Base-by-base conservation (phyloP, 495 filamentous ascomycete genomes). In the Xylaria telfairii region DNA sequence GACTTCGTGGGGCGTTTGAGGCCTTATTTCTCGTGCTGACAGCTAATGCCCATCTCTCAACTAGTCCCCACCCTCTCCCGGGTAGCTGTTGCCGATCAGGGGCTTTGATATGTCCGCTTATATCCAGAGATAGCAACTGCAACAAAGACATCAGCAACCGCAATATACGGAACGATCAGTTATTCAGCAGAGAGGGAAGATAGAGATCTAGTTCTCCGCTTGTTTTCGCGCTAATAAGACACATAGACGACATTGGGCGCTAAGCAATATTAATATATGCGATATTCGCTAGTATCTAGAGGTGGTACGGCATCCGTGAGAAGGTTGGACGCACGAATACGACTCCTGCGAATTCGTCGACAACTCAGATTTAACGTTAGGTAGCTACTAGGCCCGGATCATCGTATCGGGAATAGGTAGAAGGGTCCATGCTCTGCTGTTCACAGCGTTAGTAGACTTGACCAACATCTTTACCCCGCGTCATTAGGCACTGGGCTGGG, bases 41-140 rank as follows among this genome's bases (percentile, higher is more conserved):
- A n/a, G n/a, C n/a, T n/a, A 37, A 8, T 26, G 9, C 3, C 10
- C 21, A 24, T 51, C 26, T 21, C 21, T 10, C 24, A 9, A 51
- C 47, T 26, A 21, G 9, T 15, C 8, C 39, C 53, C 53, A 57
- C 30, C 53, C 53, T 57, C 44, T 44, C n/a, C 37, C 34, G 21
- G 59, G 59, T 62, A 62, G 30, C 19, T 62, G n/a, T 42, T 62
- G 28, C 59, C 59, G 39, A 44, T 44, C 59, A 62, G 53, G 53
- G 59, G 59, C 37, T 44, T 42, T 42, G 37, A 44, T 9, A 7
- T 26, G 47, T 26, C 47, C 47, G 21, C 21, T 46, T 17, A 46
- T 46, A 17, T 4, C 17, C 8, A 17, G n/a, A 21, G 12, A 10
- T 24, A 49, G 17, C 19, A n/a, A 47, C 19, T 12, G 21, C 9